Evolutionary conservation across 2,329 filamentous ascomycete genomes (phyloP).

Genomic region (Lecanicillium sp.): DNA sequence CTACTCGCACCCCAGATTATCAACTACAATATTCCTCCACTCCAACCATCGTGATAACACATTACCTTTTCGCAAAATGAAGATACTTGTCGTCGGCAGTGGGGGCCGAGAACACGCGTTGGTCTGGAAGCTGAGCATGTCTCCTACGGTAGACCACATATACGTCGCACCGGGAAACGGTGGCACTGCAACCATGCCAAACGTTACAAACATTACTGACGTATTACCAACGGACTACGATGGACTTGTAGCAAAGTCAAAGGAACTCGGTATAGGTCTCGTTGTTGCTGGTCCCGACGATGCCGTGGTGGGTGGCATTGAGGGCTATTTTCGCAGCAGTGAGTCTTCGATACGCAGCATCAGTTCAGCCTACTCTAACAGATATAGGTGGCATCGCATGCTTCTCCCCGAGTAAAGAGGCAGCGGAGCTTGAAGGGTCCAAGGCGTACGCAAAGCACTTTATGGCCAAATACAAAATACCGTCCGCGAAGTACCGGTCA

Average conservation of each 20-base stretch:
- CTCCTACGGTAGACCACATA: constrained; percentile 54
- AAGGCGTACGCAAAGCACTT: constrained; percentile 77
- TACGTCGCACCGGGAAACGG: constrained; percentile 54
- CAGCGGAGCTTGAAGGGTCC: constrained; percentile 68
- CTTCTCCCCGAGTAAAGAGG: constrained; percentile 62
- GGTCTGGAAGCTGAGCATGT: constrained; percentile 66
- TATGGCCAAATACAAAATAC: constrained; percentile 65
- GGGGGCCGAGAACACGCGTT: constrained; percentile 71
- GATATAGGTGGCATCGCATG: constrained; percentile 44
- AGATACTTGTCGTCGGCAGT: constrained; percentile 62
- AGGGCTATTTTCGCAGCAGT: constrained; percentile 54
- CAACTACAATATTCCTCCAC: too few relatives aligned
- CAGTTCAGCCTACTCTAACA: neutral
- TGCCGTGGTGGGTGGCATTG: constrained; percentile 67
- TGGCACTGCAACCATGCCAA: constrained; percentile 49
- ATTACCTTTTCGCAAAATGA: neutral
- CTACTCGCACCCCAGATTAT: too few relatives aligned
- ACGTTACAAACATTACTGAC: constrained; percentile 49
- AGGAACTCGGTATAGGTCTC: constrained; percentile 54
- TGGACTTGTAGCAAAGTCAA: constrained; percentile 52
- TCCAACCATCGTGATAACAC: too few relatives aligned
- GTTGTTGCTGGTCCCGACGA: constrained; percentile 70
- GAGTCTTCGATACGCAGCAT: constrained; percentile 15
- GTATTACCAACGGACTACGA: constrained; percentile 49
- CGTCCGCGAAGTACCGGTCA: constrained; percentile 64